These are phyloP conservation scores for Hondaea fermentalgiana DNA, from an alignment of 108 stramenopile species.

Conservation along the genomic window DNA sequence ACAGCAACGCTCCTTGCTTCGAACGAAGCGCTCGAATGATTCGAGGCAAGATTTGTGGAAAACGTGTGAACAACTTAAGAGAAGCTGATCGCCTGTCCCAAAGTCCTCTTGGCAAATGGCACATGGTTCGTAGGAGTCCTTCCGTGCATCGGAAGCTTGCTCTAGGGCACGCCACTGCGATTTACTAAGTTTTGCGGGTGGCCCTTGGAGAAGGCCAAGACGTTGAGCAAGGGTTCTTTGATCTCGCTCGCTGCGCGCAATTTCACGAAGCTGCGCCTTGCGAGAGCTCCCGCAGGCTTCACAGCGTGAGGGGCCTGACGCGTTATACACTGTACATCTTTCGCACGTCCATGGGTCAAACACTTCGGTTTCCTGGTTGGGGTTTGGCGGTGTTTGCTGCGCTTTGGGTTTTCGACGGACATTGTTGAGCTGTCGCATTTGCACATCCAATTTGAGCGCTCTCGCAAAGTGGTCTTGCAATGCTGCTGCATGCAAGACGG, in stretches of 20 bases:
- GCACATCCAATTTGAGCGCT: neutral
- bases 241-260: neutral
- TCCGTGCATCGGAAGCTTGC: neutral
- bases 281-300: neutral
- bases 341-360: neutral
- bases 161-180: neutral
- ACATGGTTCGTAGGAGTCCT: neutral
- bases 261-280: neutral
- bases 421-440: neutral
- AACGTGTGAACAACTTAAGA: neutral
- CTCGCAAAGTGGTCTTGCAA: neutral
- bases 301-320: neutral
- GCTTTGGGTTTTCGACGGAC: no score
- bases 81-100: neutral
- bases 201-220: neutral
- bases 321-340: neutral
- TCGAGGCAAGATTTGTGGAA: neutral
- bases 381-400: no score
- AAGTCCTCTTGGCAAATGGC: neutral
- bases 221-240: neutral
- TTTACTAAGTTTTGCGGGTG: neutral
- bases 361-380: neutral
- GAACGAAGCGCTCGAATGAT: neutral
- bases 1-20: neutral
- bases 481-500: neutral